Evolutionary conservation across 768 basidiomycete genomes (phyloP).

Genomic region (Fomitopsis pulvina): DNA sequence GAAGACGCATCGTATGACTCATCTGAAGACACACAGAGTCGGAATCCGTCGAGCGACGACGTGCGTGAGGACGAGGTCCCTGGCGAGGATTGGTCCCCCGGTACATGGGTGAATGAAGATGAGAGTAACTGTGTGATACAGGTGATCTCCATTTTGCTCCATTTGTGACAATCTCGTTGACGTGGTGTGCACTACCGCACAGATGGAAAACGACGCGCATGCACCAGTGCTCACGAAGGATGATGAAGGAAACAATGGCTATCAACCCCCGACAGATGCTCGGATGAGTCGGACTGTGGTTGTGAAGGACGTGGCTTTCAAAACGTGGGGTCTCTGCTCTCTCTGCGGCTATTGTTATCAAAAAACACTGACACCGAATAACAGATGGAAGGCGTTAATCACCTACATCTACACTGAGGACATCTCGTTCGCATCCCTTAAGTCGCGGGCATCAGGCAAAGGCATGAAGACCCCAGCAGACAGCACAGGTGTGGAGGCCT

Average conservation of each 20-base stretch:
- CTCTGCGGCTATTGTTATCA: background rate
- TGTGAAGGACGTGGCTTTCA: background rate
- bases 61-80: background rate
- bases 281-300: background rate
- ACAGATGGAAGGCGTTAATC: constrained; percentile 5
- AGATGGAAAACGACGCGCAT: no score
- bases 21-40: no score
- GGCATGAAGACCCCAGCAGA: background rate
- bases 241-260: no score
- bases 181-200: no score
- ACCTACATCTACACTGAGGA: constrained; percentile 2
- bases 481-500: background rate
- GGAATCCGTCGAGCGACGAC: background rate
- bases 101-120: no score
- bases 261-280: background rate
- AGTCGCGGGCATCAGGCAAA: background rate
- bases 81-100: background rate
- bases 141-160: background rate
- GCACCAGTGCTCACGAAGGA: background rate
- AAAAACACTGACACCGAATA: background rate
- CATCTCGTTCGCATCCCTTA: background rate
- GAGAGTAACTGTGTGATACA: no score
- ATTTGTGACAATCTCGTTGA: no score
- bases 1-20: background rate
- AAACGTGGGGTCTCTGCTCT: background rate